Evolutionary conservation across 495 filamentous ascomycete genomes (phyloP), one percentile per base, ranked within the genome.

Genomic region (Penicillium samsonianum): DNA sequence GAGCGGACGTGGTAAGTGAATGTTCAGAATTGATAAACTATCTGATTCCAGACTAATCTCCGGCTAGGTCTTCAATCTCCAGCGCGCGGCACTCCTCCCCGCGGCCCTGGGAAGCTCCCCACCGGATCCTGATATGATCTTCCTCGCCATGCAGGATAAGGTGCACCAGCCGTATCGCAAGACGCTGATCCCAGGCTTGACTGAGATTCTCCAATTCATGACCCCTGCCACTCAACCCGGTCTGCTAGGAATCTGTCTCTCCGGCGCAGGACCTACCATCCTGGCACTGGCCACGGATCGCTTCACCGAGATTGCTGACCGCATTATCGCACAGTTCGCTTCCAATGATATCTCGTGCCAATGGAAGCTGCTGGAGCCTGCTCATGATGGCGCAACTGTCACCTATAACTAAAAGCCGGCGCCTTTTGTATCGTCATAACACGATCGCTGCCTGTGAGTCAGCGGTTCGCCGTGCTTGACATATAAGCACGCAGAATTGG

Each of bases 141-240:
- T 91, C 77, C 81, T 92, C 26, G 93, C 90, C 26, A 98, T 98
- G 94, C 92, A 96, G 73, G 94, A 98, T 76, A 94, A 91, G 71
- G 80, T 98, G 38, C 94, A 98, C 72, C 94, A 98, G 71, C 93
- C 90, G 10, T 96, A 98, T 74, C 86, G 94, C 42, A 85, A 90
- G 69, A 87, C 80, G 12, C 80, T 98, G 48, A 92, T 98, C 59
- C 94, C 93, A 2, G 92, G 94, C 1, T 76, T 98, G 52, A 87
- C 88, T n/a, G 89, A 95, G 65, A 90, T 96, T 56, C 86, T 98
- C 33, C 84, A 87, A 66, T 89, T 86, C 30, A 87, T 98, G 72
- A 93, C 85, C 22, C 93, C 92, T 2, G 80, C 83, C 65, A 86
- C 87, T 22, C 89, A 96, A 67, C 89, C 90, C 6, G 94, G 94